Conservation (phyloP, 768 basidiomycete genomes). For the Nevesoporus exiguus region DNA sequence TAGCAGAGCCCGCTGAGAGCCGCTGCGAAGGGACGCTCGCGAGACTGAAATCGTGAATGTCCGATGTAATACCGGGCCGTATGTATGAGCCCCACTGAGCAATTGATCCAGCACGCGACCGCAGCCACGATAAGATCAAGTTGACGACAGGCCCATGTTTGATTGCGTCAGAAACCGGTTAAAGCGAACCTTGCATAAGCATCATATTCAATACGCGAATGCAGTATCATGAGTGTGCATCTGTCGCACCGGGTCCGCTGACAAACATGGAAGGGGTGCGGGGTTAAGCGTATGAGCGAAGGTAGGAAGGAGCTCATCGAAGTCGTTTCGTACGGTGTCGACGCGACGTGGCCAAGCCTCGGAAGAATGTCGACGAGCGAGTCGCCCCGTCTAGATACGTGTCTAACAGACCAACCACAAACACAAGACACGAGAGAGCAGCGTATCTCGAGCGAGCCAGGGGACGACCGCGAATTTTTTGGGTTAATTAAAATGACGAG, state of each 20-base stretch:
- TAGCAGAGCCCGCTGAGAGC: not conserved
- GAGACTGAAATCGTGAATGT: not conserved
- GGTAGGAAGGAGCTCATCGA: not conserved
- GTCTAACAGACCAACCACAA: too few species aligned
- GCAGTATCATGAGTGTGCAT: too few species aligned
- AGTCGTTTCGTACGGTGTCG: slow-evolving; percentile 6
- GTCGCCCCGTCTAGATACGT: too few species aligned
- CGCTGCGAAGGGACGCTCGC: not conserved
- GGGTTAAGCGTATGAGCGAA: slow-evolving; percentile 7
- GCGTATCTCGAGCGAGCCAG: too few species aligned
- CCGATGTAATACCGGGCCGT: not conserved
- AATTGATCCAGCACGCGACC: too few species aligned
- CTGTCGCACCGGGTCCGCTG: not conserved
- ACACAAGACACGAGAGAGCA: too few species aligned
- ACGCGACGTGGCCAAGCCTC: not conserved
- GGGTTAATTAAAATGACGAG: not conserved
- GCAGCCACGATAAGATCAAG: not conserved
- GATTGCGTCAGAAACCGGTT: not conserved
- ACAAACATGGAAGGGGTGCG: not conserved
- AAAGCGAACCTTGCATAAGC: not conserved
- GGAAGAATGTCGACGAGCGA: too few species aligned
- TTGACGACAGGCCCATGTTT: not conserved
- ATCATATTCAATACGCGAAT: too few species aligned
- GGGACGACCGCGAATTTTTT: too few species aligned
- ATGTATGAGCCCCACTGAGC: not conserved